Evolutionary conservation across 805 yeast species (phyloP).

Genomic region (Gaillardinia entomophila): DNA sequence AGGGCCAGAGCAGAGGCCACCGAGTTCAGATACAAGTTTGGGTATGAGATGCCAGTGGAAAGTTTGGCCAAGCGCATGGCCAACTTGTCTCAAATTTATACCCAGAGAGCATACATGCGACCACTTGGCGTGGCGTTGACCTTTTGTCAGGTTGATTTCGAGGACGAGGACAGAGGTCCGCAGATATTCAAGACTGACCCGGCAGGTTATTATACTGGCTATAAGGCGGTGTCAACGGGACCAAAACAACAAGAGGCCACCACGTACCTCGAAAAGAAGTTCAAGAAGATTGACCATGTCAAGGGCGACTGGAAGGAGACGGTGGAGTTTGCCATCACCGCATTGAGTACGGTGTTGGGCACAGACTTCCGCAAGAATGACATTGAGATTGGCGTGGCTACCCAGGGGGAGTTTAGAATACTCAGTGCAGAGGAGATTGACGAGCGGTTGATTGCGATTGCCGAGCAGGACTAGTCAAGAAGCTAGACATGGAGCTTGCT

Average conservation of each 20-base stretch:
- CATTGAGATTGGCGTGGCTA: conserved; percentile 87
- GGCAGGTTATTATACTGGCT: conserved; percentile 91
- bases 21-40: conserved; percentile 89
- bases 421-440: conserved; percentile 86
- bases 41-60: conserved; percentile 95
- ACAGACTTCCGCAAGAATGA: conserved; percentile 92
- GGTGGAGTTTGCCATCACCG: conserved; percentile 83
- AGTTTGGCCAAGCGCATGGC: conserved; percentile 93
- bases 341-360: conserved; percentile 79
- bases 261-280: conserved; percentile 83
- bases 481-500: no score
- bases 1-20: conserved; percentile 96
- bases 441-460: conserved; percentile 87
- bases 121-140: conserved; percentile 94
- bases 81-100: conserved; percentile 88
- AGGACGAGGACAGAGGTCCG: conserved; percentile 87
- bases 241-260: conserved; percentile 96
- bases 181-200: conserved; percentile 91
- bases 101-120: conserved; percentile 98
- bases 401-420: conserved; percentile 62
- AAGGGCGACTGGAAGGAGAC: conserved; percentile 84
- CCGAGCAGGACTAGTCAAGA: conserved; percentile 96
- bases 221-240: conserved; percentile 90
- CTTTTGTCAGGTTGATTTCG: conserved; percentile 60
- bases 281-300: conserved; percentile 61